Base-by-base conservation (phyloP, 2,329 filamentous ascomycete species). In the Aureobasidium sp. region DNA sequence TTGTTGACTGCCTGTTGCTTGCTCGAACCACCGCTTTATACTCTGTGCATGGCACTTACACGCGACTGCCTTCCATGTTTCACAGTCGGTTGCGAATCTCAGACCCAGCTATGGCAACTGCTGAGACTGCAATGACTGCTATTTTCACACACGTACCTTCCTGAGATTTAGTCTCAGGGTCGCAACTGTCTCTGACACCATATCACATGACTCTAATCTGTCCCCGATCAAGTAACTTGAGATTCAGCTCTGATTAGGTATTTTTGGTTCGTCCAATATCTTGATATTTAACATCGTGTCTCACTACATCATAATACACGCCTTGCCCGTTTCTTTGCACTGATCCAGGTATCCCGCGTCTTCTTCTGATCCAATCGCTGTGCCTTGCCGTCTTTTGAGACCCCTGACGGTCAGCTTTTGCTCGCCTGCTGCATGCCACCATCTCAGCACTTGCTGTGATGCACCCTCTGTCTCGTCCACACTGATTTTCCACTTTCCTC, bases 371-470 rank as follows among this genome's bases (percentile, higher is more conserved):
- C 41, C 69, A 58, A 72, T 65, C 54, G 67, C 72, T 39, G 67
- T 69, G 5, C 75, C 74, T 52, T 74, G 72, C 67, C 81, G 86
- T 68, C 87, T 83, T 68, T 88, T 85, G 25, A 90, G 76, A 0
- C 94, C 94, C 25, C 83, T 86, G 9, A 97, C 81, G 64, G 83
- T 88, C 60, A 99, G 80, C 52, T 78, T 86, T 75, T 97, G 93
- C 67, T 91, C 85, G 2, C 93, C 94, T 61, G 88, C 87, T 1
- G 84, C 85, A 75, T 99, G 92, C 92, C 93, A 97, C 94, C 94
- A 99, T 67, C 84, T 85, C 65, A 99, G 76, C 65, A 83, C 83
- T 76, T 97, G 93, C 63, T 91, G 78, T 57, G 62, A 57, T 67
- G 85, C 77, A 5, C 84, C 85, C 45, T 71, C 68, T 9, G 85